A percentile compares a stretch with the other conserved stretches of the same genome.
Conservation (phyloP, 2,329 filamentous ascomycete species). For the Alternaria brassicae region DNA sequence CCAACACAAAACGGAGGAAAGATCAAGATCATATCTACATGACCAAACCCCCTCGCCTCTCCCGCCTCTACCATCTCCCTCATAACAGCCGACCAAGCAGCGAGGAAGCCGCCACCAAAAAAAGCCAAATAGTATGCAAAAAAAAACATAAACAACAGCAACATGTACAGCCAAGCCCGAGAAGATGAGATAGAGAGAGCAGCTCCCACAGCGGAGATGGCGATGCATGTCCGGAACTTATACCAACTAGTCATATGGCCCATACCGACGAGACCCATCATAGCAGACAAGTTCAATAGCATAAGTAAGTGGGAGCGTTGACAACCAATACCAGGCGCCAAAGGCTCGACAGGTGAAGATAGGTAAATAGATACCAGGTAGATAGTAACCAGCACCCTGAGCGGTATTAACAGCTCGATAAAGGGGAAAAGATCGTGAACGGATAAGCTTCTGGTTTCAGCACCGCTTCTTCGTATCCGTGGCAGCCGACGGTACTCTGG, state of each 20-base stretch:
- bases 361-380: conserved; percentile 50
- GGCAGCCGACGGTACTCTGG: neutral
- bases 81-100: conserved; percentile 35
- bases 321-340: conserved; percentile 41
- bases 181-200: conserved; percentile 50
- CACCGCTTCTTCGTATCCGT: neutral
- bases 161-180: conserved; percentile 56
- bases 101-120: conserved; percentile 37
- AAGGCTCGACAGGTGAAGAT: conserved; percentile 39
- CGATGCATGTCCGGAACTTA: conserved; percentile 52
- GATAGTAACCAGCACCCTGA: conserved; percentile 50
- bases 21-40: conserved; percentile 2
- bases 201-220: conserved; percentile 52
- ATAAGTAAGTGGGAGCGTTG: neutral
- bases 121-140: conserved; percentile 45
- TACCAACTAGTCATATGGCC: neutral
- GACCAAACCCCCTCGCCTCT: neutral
- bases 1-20: neutral
- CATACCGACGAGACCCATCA: neutral
- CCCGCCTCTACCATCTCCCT: neutral
- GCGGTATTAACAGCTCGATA: conserved; percentile 45
- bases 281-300: neutral
- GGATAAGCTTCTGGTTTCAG: neutral
- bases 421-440: neutral
- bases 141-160: conserved; percentile 42